Base-by-base conservation (phyloP, 2,329 filamentous ascomycete species). In the Sarocladium brachiariae region DNA sequence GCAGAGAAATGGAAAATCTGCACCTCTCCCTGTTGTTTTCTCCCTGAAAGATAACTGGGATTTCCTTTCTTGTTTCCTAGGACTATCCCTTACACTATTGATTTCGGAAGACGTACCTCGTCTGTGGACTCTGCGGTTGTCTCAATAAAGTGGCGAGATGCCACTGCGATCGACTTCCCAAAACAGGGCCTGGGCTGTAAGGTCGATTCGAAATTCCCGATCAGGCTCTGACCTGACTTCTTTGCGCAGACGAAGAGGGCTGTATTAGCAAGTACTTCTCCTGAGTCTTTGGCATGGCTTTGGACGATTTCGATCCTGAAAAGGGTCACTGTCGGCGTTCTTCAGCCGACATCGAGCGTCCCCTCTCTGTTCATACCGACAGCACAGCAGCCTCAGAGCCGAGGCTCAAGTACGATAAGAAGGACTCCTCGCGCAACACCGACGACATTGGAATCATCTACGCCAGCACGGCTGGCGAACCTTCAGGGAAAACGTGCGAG, bases 381-480 rank as follows among this genome's bases (percentile, higher is more conserved):
- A 14, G 16, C 5, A 46, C 35, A 14, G 38, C 14, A 14, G 18
- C 41, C 4, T 25, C 25, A 13, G 16, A 31, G 4, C 33, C 27
- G 31, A 38, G 33, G 30, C 2, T 49, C n/a, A 6, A n/a, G n/a
- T 11, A 35, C 16, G 37, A 52, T 4, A 39, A n/a, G n/a, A n/a
- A 50, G 19, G 34, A 50, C 13, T n/a, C 24, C 16, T 10, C 18
- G 13, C 19, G 21, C 10, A 19, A 27, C 13, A 7, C 11, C 11
- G 46, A 54, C 23, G 41, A 52, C 10, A 53, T 51, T 25, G 52
- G 41, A 16, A 30, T 49, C 18, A 31, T 50, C 38, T 30, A 45
- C 13, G 50, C 47, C 13, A 43, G 47, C 6, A 52, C 52, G 16
- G 30, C 49, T 10, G 52, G 52, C 21, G 52, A 54, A 37, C 50